These are phyloP conservation scores for Papiliotrema fonsecae DNA, from an alignment of 1,284 basidiomycete genomes.

Conservation along the genomic window DNA sequence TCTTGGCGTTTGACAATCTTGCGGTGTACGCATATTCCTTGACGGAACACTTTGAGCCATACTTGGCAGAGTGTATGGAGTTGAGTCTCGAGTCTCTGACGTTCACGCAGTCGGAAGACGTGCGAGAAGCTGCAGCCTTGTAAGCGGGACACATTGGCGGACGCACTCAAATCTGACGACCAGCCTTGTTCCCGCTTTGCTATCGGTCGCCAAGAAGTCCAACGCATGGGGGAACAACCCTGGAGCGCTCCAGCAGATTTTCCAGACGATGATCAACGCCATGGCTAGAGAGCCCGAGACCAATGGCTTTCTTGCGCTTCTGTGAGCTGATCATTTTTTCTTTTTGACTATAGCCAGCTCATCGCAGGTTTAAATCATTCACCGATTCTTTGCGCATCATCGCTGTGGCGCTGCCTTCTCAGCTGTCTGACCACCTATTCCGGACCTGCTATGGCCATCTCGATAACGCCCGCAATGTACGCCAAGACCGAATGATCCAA, in stretches of 20 bases:
- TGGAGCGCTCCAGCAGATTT: slow-evolving; percentile 61
- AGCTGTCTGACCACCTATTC: slow-evolving; percentile 9
- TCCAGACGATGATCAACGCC: slow-evolving; percentile 62
- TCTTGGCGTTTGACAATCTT: slow-evolving; percentile 76
- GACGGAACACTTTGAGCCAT: slow-evolving; percentile 64
- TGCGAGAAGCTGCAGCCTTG: slow-evolving; percentile 68
- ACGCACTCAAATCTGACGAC: slow-evolving; percentile 6
- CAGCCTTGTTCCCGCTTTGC: slow-evolving; percentile 69
- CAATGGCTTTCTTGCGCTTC: slow-evolving; percentile 65
- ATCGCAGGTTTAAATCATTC: slow-evolving; percentile 58
- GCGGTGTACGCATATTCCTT: slow-evolving; percentile 72
- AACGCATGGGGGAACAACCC: slow-evolving; percentile 60
- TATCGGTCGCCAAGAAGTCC: slow-evolving; percentile 59
- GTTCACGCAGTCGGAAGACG: slow-evolving; percentile 76
- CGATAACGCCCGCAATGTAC: slow-evolving; percentile 5
- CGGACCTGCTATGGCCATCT: slow-evolving; percentile 12
- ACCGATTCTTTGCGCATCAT: slow-evolving; percentile 63
- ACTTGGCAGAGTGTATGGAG: slow-evolving; percentile 63
- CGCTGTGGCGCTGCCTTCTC: slow-evolving; percentile 32
- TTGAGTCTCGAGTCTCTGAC: slow-evolving; percentile 64
- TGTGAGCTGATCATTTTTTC: slow-evolving; percentile 50
- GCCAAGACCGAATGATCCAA: slow-evolving; percentile 16
- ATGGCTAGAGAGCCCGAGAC: slow-evolving; percentile 65
- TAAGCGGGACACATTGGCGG: slow-evolving; percentile 44
- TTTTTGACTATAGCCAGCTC: slow-evolving; percentile 1